Conservation (phyloP, 2,329 filamentous ascomycete genomes). For the Arthrobotrys musiformis region DNA sequence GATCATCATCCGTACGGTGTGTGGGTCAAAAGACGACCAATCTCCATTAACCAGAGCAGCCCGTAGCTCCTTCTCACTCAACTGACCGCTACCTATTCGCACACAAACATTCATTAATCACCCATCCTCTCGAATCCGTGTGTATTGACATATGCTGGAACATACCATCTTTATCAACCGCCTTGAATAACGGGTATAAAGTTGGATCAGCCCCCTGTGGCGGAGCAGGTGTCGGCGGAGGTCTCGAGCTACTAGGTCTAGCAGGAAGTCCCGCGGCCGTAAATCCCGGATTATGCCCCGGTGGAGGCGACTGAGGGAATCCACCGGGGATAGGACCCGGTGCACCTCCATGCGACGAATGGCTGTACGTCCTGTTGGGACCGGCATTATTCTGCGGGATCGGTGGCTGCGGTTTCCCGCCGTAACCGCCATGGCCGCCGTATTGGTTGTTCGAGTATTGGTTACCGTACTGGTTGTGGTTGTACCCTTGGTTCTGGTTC, state of each 20-base stretch:
- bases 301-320: conserved; percentile 44
- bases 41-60: conserved; percentile 95
- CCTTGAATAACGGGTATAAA: conserved; percentile 85
- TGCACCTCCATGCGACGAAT: conserved; percentile 3
- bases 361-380: conserved; percentile 40
- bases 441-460: conserved; percentile 12
- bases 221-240: conserved; percentile 73
- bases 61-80: conserved; percentile 86
- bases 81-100: conserved; percentile 74
- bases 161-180: conserved; percentile 85
- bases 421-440: conserved; percentile 28
- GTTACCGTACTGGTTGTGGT: conserved; percentile 28
- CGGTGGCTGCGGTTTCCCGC: conserved; percentile 48
- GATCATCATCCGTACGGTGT: conserved; percentile 99
- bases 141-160: conserved; percentile 4
- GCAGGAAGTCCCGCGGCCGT: conserved; percentile 48
- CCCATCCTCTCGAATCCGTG: neutral
- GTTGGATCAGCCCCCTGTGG: conserved; percentile 72
- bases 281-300: conserved; percentile 32
- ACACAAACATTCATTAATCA: conserved; percentile 7
- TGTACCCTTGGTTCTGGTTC: conserved; percentile 31
- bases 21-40: conserved; percentile 90
- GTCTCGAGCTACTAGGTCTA: conserved; percentile 65
- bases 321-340: conserved; percentile 34
- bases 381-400: conserved; percentile 30